Conservation (phyloP, 2,329 filamentous ascomycete genomes). For the Parascedosporium putredinis region DNA sequence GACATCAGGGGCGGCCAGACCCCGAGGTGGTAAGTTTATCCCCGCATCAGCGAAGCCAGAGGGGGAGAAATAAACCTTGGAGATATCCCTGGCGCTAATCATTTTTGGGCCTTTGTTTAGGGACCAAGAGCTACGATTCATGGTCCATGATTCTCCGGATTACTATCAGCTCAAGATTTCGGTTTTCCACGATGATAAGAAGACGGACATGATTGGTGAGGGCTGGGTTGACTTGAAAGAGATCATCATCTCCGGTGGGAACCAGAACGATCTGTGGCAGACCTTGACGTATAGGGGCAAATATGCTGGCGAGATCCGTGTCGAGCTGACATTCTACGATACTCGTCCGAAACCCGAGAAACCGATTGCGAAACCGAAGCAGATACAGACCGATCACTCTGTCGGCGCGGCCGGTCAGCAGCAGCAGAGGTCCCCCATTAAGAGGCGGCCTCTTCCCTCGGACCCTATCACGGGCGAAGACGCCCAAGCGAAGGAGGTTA, state of each 20-base stretch:
- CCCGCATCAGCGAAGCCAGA: neutral
- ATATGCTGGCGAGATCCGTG: constrained; percentile 88
- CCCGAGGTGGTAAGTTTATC: constrained; percentile 66
- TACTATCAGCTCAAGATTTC: constrained; percentile 94
- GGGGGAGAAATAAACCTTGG: neutral
- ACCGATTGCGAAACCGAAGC: constrained; percentile 43
- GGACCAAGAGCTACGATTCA: constrained; percentile 96
- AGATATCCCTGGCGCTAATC: neutral
- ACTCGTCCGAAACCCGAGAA: constrained; percentile 72
- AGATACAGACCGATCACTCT: constrained; percentile 25
- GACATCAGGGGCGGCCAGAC: constrained; percentile 93
- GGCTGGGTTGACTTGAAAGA: constrained; percentile 75
- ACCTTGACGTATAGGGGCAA: constrained; percentile 78
- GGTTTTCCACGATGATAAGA: constrained; percentile 97
- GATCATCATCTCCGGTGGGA: constrained; percentile 75
- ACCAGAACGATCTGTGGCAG: constrained; percentile 93
- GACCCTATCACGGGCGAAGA: constrained; percentile 56
- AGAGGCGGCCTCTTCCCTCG: constrained; percentile 72
- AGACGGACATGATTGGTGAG: constrained; percentile 92
- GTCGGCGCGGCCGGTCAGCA: constrained; percentile 22
- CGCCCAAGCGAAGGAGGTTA: neutral
- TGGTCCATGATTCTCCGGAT: constrained; percentile 89
- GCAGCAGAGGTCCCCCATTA: constrained; percentile 53
- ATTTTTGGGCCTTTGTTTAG: constrained; percentile 40
- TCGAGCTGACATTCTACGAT: constrained; percentile 97